Evolutionary conservation across 2,329 filamentous ascomycete genomes (phyloP), one percentile per base, ranked within the genome.

Genomic region (Taxawa tesnikishii): DNA sequence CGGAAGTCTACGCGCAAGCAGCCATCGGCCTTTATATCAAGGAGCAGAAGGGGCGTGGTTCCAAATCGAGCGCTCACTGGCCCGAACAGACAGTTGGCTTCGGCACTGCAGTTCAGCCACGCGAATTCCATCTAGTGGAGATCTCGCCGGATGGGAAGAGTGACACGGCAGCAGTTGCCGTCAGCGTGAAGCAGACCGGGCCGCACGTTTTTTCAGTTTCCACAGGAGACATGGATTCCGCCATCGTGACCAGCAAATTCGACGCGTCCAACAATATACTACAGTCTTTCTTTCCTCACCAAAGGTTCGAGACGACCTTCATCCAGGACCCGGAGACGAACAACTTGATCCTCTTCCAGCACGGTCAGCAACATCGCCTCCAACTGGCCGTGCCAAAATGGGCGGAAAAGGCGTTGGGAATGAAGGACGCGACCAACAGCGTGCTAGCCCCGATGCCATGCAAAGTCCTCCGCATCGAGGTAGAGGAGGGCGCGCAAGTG

Each of bases 371-470:
- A 40, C 70, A 74, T 46, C 62, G 67, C 2, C 55, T 80, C 4
- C 55, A 60, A 7, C 56, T 73, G 14, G 62, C 66, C 1, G 55
- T 63, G 27, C 85, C 88, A 0, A 65, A 66, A 27, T 98, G 87
- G 85, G 79, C 81, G 36, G 82, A 85, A 46, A 88, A 92, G 58
- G 85, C 84, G 0, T 65, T 94, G 6, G 87, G 88, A 0, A 62
- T 82, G 40, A 87, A 83, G 53, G 83, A 93, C 49, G 70, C 71
- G 1, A 68, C 76, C 5, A 87, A 88, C 38, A 90, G 80, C 32
- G 84, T 96, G 2, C 68, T 83, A 15, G 84, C 90, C 14, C 90
- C 90, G 0, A 98, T 98, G 90, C 90, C 90, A 2, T 96, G 90
- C 60, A 96, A 96, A 62, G 79, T 98, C 15, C 61, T 98, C 39